A percentile compares a stretch with the other conserved stretches of the same genome.
Conservation (phyloP, 1,284 basidiomycete species). For the Thecaphora frezii region DNA sequence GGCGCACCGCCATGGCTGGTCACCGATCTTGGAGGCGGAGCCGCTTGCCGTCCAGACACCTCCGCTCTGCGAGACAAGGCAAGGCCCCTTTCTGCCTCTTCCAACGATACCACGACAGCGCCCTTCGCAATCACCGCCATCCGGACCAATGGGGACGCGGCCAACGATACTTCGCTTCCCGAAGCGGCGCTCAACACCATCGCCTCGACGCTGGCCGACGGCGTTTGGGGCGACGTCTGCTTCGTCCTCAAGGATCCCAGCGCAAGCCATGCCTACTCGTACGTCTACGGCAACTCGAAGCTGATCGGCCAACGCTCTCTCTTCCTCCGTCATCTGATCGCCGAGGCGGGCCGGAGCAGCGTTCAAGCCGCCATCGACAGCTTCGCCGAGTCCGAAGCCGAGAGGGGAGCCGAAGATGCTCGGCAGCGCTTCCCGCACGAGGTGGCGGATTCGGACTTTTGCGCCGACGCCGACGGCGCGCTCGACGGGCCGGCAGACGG, state of each 20-base stretch:
- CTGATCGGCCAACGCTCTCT: not conserved
- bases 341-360: not conserved
- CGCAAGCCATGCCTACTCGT: not conserved
- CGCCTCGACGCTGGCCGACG: constrained; percentile 1
- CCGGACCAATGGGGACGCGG: too few species aligned
- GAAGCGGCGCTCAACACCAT: constrained; percentile 8
- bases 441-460: constrained; percentile 3
- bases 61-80: too few species aligned
- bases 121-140: too few species aligned
- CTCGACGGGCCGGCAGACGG: too few species aligned
- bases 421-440: not conserved
- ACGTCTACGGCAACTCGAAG: constrained; percentile 4
- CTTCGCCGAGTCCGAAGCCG: not conserved
- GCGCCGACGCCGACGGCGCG: not conserved
- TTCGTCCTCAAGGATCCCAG: constrained; percentile 14
- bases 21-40: not conserved
- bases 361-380: not conserved
- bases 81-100: too few species aligned
- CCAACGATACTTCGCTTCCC: not conserved
- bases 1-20: too few species aligned
- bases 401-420: not conserved
- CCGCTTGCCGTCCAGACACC: too few species aligned
- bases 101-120: too few species aligned
- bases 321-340: not conserved
- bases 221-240: constrained; percentile 17